Conservation (phyloP, 129 eudicot genomes). For the Escallonia herrerae region DNA sequence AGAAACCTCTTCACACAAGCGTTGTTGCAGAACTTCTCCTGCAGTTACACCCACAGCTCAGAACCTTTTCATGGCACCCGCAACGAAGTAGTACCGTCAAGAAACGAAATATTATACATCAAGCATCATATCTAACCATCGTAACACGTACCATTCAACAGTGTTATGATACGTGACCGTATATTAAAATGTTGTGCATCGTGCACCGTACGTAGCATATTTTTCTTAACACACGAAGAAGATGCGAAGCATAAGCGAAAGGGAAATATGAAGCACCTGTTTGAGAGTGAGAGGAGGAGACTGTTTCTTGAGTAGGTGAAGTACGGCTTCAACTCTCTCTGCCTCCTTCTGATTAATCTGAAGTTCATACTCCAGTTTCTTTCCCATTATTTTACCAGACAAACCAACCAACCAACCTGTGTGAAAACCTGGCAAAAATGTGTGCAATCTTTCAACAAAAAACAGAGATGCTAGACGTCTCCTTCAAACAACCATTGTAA, state of each 20-base stretch:
- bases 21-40: constrained; percentile 88
- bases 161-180: no score
- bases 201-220: no score
- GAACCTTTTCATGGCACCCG: neutral
- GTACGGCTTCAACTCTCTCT: constrained; percentile 66
- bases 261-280: constrained; percentile 40
- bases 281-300: constrained; percentile 73
- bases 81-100: no score
- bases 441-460: constrained; percentile 13
- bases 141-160: no score
- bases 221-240: no score
- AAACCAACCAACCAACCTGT: neutral
- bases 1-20: constrained; percentile 77
- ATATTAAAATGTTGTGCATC: no score
- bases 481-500: constrained; percentile 45
- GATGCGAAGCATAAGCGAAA: no score
- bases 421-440: neutral
- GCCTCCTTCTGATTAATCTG: constrained; percentile 32
- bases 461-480: constrained; percentile 45
- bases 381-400: constrained; percentile 39
- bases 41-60: constrained; percentile 4
- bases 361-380: constrained; percentile 29
- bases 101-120: no score
- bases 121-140: no score
- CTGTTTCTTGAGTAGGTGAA: constrained; percentile 61